A percentile compares a stretch with the other conserved stretches of the same genome.
These are phyloP conservation scores for Amanita thiersii DNA, from an alignment of 768 basidiomycete species.

Conservation along the genomic window DNA sequence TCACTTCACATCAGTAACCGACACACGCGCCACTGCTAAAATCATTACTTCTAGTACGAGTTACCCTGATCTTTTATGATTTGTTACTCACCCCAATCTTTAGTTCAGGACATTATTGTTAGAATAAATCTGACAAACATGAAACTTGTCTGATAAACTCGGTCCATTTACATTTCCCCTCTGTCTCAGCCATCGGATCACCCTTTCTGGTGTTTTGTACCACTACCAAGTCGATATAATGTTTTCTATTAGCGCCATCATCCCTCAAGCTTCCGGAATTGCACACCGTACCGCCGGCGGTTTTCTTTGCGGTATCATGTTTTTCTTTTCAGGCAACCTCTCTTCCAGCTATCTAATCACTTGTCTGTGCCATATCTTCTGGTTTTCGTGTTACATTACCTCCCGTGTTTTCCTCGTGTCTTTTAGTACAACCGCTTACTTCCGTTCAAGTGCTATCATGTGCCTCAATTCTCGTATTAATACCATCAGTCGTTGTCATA, in stretches of 20 bases:
- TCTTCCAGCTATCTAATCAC: not conserved
- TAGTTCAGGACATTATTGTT: slow-evolving; percentile 68
- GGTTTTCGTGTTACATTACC: not conserved
- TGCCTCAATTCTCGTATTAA: not conserved
- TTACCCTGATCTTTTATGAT: not conserved
- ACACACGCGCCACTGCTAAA: slow-evolving; percentile 62
- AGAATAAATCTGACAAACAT: slow-evolving; percentile 56
- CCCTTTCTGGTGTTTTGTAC: not conserved
- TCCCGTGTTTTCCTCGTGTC: not conserved
- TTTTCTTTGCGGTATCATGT: too few relatives aligned
- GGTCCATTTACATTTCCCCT: not conserved
- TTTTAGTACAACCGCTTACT: not conserved
- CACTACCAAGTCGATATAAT: slow-evolving; percentile 2
- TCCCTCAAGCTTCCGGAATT: too few relatives aligned
- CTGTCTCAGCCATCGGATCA: not conserved
- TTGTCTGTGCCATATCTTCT: not conserved
- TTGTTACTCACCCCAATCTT: slow-evolving; percentile 6
- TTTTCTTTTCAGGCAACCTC: too few relatives aligned
- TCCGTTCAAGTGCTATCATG: not conserved
- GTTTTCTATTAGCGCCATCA: too few relatives aligned
- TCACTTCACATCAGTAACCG: slow-evolving; percentile 77
- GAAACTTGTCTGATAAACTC: slow-evolving; percentile 34
- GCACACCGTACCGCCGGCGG: too few relatives aligned
- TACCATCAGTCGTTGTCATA: too few relatives aligned
- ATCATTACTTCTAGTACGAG: slow-evolving; percentile 66